Evolutionary conservation across 805 yeast genomes (phyloP).

Genomic region (Komagataella pastoris): DNA sequence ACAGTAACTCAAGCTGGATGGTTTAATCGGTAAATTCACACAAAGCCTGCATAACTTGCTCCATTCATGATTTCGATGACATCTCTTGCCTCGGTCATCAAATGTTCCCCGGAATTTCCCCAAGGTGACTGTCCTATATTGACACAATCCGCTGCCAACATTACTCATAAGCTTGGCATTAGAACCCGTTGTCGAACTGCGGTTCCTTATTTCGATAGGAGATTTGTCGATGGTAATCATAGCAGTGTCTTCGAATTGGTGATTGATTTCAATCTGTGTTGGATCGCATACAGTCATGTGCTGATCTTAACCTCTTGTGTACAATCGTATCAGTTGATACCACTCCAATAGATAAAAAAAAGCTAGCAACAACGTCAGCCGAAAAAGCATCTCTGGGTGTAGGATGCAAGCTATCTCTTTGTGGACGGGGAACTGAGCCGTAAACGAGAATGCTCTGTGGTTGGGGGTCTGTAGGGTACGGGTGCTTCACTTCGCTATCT

Average conservation of each 20-base stretch:
- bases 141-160: background rate
- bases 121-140: background rate
- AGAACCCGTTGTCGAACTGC: background rate
- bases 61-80: background rate
- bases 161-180: background rate
- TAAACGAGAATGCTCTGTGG: background rate
- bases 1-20: background rate
- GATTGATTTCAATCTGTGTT: background rate
- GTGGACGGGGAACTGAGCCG: background rate
- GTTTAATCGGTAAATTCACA: background rate
- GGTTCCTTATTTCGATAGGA: background rate
- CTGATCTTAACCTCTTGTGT: background rate
- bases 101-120: background rate
- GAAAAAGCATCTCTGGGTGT: background rate
- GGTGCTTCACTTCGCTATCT: background rate
- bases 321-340: background rate
- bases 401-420: background rate
- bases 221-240: background rate
- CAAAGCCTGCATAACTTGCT: background rate
- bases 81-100: background rate
- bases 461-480: background rate
- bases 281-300: background rate
- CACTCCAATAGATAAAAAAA: background rate
- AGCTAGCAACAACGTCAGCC: background rate
- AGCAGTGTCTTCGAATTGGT: background rate